phyloP scores from a whole-genome alignment of 2,329 filamentous ascomycete species.

The Fusarium sp. region DNA sequence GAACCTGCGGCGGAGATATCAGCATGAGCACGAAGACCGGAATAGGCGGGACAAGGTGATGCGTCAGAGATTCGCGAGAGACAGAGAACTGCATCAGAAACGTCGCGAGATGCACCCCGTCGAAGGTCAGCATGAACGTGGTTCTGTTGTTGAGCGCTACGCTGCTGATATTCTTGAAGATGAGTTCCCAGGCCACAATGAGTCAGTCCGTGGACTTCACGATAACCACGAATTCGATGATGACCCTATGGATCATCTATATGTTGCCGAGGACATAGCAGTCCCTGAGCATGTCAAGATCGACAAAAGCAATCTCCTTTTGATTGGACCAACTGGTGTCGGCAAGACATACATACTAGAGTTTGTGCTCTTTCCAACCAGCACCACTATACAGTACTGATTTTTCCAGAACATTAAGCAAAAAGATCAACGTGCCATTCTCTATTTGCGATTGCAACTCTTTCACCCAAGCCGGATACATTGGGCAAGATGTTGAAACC shows the following conservation, averaged over 20 bases:
- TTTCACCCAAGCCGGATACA: conserved; percentile 96
- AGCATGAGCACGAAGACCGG: conserved; percentile 78
- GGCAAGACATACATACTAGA: conserved; percentile 95
- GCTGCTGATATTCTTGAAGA: conserved; percentile 61
- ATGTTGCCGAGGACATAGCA: conserved; percentile 62
- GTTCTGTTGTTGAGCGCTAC: conserved; percentile 48
- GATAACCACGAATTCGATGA: conserved; percentile 52
- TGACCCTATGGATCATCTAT: conserved; percentile 59
- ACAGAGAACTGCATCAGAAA: conserved; percentile 70
- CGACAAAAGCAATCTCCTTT: conserved; percentile 94
- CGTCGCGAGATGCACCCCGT: conserved; percentile 76
- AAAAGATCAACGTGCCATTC: conserved; percentile 94
- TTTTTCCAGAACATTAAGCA: conserved; percentile 81
- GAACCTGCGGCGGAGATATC: conserved; percentile 80
- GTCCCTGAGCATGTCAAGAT: conserved; percentile 73
- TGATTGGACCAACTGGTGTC: conserved; percentile 92
- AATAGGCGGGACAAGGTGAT: conserved; percentile 72
- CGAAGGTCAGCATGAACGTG: conserved; percentile 72
- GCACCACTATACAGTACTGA: conserved; percentile 29
- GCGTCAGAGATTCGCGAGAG: conserved; percentile 77
- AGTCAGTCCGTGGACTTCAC: conserved; percentile 60
- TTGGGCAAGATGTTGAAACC: conserved; percentile 96
- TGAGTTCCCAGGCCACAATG: conserved; percentile 67
- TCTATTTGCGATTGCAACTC: conserved; percentile 96
- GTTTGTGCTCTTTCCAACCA: conserved; percentile 55